Percentiles rank a stretch among this genome's conserved stretches.
Evolutionary conservation across 1,284 basidiomycete species (phyloP).

Genomic region (Marasmius fiardii): DNA sequence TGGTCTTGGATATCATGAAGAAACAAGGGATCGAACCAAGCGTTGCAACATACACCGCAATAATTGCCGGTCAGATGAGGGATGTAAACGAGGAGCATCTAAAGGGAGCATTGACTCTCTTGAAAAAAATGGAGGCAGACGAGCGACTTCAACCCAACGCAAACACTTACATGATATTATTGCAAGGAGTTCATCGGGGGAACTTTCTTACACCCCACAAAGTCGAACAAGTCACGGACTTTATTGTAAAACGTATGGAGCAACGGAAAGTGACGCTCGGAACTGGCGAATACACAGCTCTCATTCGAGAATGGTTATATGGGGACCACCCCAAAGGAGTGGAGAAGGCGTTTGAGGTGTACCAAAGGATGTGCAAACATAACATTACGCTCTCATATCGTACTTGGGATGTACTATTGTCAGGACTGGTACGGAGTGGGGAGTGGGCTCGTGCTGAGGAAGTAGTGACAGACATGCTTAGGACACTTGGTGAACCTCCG

Average conservation of each 20-base stretch:
- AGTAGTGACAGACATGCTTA: conserved; percentile 58
- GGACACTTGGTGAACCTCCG: conserved; percentile 31
- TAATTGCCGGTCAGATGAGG: conserved; percentile 70
- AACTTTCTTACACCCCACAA: conserved; percentile 40
- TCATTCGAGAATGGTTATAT: conserved; percentile 63
- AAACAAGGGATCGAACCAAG: conserved; percentile 72
- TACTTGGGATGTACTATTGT: conserved; percentile 75
- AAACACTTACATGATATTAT: conserved; percentile 70
- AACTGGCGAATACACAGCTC: conserved; percentile 68
- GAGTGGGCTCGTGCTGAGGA: conserved; percentile 58
- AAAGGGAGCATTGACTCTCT: conserved; percentile 59
- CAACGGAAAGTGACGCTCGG: conserved; percentile 49
- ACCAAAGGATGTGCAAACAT: conserved; percentile 56
- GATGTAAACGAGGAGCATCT: conserved; percentile 51
- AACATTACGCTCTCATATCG: conserved; percentile 51
- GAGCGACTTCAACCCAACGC: conserved; percentile 57
- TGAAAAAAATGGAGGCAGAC: conserved; percentile 69
- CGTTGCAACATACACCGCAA: conserved; percentile 67
- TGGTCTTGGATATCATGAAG: conserved; percentile 67
- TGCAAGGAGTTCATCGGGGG: conserved; percentile 57
- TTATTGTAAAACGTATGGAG: conserved; percentile 62
- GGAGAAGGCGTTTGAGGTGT: conserved; percentile 55
- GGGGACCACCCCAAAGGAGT: conserved; percentile 45
- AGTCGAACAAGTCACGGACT: conserved; percentile 41
- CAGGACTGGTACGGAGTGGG: conserved; percentile 50